Conservation (phyloP, 2,329 filamentous ascomycete species). For the Pseudopithomyces maydicus region DNA sequence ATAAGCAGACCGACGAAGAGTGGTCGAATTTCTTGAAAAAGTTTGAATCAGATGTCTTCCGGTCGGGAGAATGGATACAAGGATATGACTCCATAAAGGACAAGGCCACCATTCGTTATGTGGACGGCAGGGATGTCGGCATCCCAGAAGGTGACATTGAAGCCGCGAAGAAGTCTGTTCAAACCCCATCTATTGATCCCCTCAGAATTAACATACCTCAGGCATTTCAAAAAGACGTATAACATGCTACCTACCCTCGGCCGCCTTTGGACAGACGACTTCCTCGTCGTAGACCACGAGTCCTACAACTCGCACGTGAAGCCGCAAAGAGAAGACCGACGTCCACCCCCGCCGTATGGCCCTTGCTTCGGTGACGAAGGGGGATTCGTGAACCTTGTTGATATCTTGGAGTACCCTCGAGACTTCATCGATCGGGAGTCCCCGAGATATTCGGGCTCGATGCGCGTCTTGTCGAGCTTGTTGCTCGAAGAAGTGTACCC, state of each 20-base stretch:
- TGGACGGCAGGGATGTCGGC: slow-evolving; percentile 18
- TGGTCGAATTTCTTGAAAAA: slow-evolving; percentile 20
- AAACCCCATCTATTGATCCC: no score
- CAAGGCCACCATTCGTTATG: slow-evolving; percentile 10
- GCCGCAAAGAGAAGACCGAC: slow-evolving; percentile 1
- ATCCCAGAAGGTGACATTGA: slow-evolving; percentile 25
- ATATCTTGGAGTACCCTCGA: slow-evolving; percentile 5
- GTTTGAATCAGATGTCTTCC: slow-evolving; percentile 14
- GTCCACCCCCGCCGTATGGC: slow-evolving; percentile 4
- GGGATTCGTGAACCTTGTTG: slow-evolving; percentile 14
- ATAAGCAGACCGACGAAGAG: slow-evolving; percentile 19
- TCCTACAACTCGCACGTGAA: slow-evolving; percentile 14
- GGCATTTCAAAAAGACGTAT: slow-evolving; percentile 11
- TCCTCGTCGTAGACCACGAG: slow-evolving; percentile 19
- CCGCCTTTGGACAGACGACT: slow-evolving; percentile 18
- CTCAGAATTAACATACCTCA: background rate
- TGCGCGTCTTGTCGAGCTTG: slow-evolving; percentile 15
- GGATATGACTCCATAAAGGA: slow-evolving; percentile 15
- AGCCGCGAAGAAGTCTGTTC: slow-evolving; percentile 16
- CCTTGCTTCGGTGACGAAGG: slow-evolving; percentile 15
- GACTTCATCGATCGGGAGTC: slow-evolving; percentile 5
- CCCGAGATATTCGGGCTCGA: slow-evolving; percentile 11
- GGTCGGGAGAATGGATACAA: slow-evolving; percentile 20
- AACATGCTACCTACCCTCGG: slow-evolving; percentile 12
- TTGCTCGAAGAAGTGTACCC: slow-evolving; percentile 16